Evolutionary conservation across 2,329 filamentous ascomycete genomes (phyloP), one percentile per base, ranked within the genome.

Genomic region (Penicillium freii): DNA sequence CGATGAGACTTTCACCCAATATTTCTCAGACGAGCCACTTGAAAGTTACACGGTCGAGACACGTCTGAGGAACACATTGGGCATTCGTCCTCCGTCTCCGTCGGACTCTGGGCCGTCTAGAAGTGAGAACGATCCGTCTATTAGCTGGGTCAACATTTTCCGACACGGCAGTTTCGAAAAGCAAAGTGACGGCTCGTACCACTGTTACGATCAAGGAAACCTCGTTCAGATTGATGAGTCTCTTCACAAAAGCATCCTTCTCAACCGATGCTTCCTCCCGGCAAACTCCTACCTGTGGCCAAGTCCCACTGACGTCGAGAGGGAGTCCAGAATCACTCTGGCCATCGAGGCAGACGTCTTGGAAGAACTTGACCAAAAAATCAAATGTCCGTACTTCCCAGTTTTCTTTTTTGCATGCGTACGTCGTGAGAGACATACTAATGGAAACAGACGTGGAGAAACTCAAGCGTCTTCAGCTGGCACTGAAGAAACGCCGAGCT

Each of bases 131-230:
- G 13, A 21, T 13, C 5, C 25, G 2, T 46, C 43, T 0, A 19
- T 56, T 3, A 56, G 54, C 40, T 56, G 54, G 54, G 42, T 46
- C 25, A 53, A 39, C 34, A 56, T 56, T 27, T 46, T 56, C 42
- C 43, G 49, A 15, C 17, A 53, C 0, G 54, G 54, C 33, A 45
- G 21, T 33, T 56, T 56, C n/a, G 49, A 47, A 42, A 47, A 43
- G 29, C 27, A 42, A 23, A 7, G 19, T 10, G 43, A 56, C 27
- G 54, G 42, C n/a, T 39, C 42, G 15, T 56, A 42, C 3, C 4
- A 47, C 4, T 56, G 54, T 31, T 38, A 38, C 2, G 36, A 46
- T 4, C 42, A 56, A 13, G 54, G 54, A 15, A 52, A 42, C 1
- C 21, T 42, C 4, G 27, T 56, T 21, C 10, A 53, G 9, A 47